A percentile compares a stretch with the other conserved stretches of the same genome.
These are phyloP conservation scores for Colletotrichum nymphaeae DNA, from an alignment of 2,329 filamentous ascomycete species.

Conservation along the genomic window DNA sequence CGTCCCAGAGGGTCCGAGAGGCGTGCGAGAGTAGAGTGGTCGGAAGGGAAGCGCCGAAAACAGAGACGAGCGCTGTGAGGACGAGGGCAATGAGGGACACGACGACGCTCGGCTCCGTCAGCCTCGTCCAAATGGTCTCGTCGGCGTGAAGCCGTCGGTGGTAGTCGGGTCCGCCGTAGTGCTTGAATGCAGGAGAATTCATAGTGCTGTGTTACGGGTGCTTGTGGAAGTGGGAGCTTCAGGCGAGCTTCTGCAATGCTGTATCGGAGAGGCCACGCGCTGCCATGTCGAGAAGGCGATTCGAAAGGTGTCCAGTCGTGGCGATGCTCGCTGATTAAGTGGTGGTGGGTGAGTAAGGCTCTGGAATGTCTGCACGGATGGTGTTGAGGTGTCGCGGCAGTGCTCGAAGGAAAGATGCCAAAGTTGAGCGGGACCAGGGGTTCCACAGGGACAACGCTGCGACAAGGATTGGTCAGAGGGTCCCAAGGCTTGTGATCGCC, in stretches of 20 bases:
- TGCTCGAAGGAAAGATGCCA: neutral
- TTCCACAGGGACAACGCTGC: conserved; percentile 28
- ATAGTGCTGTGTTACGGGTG: conserved; percentile 17
- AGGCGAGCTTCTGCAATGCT: conserved; percentile 26
- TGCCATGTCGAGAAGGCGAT: conserved; percentile 28
- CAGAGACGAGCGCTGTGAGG: conserved; percentile 47
- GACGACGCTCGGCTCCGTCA: conserved; percentile 49
- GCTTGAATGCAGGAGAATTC: conserved; percentile 32
- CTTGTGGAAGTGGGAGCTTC: conserved; percentile 15
- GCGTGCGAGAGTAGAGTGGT: conserved; percentile 42
- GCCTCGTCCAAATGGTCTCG: conserved; percentile 43
- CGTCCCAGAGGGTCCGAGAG: conserved; percentile 68
- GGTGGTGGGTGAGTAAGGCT: conserved; percentile 22
- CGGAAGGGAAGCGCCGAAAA: conserved; percentile 47
- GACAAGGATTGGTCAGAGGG: conserved; percentile 27
- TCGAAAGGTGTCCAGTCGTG: neutral
- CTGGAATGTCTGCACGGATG: conserved; percentile 19
- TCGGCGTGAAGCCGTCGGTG: conserved; percentile 21
- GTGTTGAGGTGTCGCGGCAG: conserved; percentile 10
- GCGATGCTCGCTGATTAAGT: conserved; percentile 29
- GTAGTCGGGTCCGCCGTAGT: conserved; percentile 33
- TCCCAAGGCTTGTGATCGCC: conserved; percentile 17
- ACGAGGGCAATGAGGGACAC: conserved; percentile 48
- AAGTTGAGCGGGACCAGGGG: conserved; percentile 25
- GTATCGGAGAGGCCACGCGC: conserved; percentile 12